A percentile compares a stretch with the other conserved stretches of the same genome.
Evolutionary conservation across 192 early-diverging fungal species (phyloP).

Genomic region (Spizellomyces sp.): DNA sequence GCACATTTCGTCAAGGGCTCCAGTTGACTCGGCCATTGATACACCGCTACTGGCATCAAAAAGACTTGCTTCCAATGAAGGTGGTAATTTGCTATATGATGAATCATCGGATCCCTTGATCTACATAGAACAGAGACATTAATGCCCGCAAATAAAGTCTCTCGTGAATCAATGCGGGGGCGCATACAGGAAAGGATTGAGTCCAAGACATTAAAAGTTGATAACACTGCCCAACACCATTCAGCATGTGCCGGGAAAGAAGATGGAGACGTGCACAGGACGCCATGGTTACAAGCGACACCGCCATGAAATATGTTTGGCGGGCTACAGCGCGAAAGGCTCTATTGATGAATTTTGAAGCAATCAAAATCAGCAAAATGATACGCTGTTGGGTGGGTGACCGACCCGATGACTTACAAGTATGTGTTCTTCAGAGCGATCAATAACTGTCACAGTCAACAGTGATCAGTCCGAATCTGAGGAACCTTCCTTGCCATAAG

Average conservation of each 20-base stretch:
- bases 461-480: too few species aligned
- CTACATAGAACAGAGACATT: too few species aligned
- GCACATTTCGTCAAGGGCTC: too few species aligned
- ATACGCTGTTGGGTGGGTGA: too few species aligned
- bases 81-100: too few species aligned
- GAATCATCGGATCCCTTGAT: too few species aligned
- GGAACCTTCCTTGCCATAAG: background rate
- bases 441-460: background rate
- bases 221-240: slow-evolving; percentile 15
- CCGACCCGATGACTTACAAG: background rate
- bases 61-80: too few species aligned
- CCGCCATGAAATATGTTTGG: slow-evolving; percentile 27
- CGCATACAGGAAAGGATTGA: background rate
- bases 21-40: too few species aligned
- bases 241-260: background rate
- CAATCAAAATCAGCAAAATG: background rate
- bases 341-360: slow-evolving; percentile 7
- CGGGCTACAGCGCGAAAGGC: background rate
- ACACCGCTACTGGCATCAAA: too few species aligned
- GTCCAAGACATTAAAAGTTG: background rate
- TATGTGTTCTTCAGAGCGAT: background rate
- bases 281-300: slow-evolving; percentile 10
- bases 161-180: background rate
- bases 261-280: slow-evolving; percentile 16
- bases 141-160: background rate